Evolutionary conservation across 495 filamentous ascomycete species (phyloP), one percentile per base, ranked within the genome.

Genomic region (Podospora tetraspora): DNA sequence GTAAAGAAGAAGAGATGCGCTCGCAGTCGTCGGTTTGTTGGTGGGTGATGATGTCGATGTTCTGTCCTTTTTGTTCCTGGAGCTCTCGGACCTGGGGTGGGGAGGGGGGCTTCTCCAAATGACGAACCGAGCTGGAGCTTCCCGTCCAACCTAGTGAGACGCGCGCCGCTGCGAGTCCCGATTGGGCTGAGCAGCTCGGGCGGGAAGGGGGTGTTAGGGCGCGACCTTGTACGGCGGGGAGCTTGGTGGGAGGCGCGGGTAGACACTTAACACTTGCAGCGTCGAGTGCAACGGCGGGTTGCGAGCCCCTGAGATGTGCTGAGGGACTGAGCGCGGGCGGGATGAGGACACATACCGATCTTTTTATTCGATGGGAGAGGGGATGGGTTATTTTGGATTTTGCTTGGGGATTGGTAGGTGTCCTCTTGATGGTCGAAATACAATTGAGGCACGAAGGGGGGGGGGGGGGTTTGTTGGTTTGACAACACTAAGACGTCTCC

Each of bases 11-110:
- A 57, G 10, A 2, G 43, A 12, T 9, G 10, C 30, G 21, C 43
- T 52, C 19, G n/a, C n/a, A n/a, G n/a, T n/a, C n/a, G 37, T 52
- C 27, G 22, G 3, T 27, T 27, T 61, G 29, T 58, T 62, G 57
- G 19, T 9, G 43, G 16, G 13, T 57, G 60, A 52, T 23, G 56
- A 25, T 61, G 59, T 61, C 59, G 19, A 34, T 12, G 16, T 24
- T 43, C 62, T 65, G 63, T 58, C 63, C 52, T 58, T 58, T 58
- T 23, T 58, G 63, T 58, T 32, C n/a, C n/a, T 57, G 34, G 29
- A 56, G 58, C 64, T 66, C 64, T 43, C 64, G 64, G 64, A 66
- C 64, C 57, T 66, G 16, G 30, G 57, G 25, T 3, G 30, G 64
- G 24, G 21, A 23, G 22, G 57, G 65, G 25, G 29, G 34, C 22